Evolutionary conservation across 129 eudicot species (phyloP).

Genomic region (Silybum marianum): DNA sequence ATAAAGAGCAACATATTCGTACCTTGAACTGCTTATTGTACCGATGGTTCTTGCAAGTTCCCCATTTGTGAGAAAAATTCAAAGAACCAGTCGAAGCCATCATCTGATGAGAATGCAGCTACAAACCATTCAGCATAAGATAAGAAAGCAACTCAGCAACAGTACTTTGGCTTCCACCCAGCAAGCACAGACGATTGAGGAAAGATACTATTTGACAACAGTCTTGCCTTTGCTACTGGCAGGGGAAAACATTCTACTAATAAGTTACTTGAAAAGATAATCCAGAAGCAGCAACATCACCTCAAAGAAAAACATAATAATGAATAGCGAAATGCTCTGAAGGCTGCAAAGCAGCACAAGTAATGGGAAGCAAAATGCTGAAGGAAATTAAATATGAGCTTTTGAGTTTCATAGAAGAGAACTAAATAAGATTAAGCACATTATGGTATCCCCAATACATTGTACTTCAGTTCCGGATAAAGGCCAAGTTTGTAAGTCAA

Average conservation of each 20-base stretch:
- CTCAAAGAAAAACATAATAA: not conserved
- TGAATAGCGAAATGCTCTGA: not conserved
- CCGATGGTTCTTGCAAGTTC: slow-evolving; percentile 58
- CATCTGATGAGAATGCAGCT: slow-evolving; percentile 15
- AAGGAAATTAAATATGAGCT: not conserved
- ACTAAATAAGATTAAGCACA: not conserved
- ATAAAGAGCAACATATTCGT: not conserved
- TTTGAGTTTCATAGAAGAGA: not conserved
- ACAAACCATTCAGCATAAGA: slow-evolving; percentile 26
- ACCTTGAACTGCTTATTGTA: slow-evolving; percentile 55
- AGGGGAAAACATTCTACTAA: not conserved
- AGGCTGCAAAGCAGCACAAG: not conserved
- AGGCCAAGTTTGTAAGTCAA: not conserved
- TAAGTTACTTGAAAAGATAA: not conserved
- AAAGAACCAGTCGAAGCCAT: slow-evolving; percentile 70
- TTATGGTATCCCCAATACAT: not conserved
- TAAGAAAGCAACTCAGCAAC: slow-evolving; percentile 19
- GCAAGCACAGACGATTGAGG: slow-evolving; percentile 1
- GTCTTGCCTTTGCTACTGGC: slow-evolving; percentile 32
- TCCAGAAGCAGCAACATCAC: slow-evolving; percentile 10
- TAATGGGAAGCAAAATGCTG: not conserved
- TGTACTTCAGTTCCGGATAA: not conserved
- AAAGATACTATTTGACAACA: slow-evolving; percentile 16
- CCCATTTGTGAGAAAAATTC: slow-evolving; percentile 59
- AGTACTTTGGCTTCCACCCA: slow-evolving; percentile 10